Evolutionary conservation across 1,284 basidiomycete species (phyloP).

Genomic region (Schizophyllum commune): DNA sequence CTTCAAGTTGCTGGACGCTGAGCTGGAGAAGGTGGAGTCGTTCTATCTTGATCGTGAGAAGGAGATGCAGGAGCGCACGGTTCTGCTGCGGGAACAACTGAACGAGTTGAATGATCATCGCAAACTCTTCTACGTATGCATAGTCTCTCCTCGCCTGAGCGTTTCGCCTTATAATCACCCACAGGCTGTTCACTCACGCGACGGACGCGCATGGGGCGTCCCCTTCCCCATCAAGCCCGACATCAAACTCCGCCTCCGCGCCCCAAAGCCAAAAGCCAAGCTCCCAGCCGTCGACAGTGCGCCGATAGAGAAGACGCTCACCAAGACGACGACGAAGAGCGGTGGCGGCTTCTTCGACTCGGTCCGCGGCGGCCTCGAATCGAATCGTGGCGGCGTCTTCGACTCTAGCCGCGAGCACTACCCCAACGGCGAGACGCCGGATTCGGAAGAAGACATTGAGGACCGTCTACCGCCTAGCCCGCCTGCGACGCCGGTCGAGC

Average conservation of each 20-base stretch:
- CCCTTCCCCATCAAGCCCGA: neutral
- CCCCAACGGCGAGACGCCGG: neutral
- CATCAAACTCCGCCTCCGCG: neutral
- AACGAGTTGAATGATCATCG: conserved; percentile 68
- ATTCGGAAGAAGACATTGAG: conserved; percentile 1
- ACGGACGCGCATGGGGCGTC: neutral
- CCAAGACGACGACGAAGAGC: neutral
- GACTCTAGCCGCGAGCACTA: neutral
- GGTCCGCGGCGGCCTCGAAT: too few relatives aligned
- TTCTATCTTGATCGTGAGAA: conserved; percentile 76
- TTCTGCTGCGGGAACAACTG: conserved; percentile 60
- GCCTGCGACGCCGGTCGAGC: neutral
- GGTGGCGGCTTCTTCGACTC: too few relatives aligned
- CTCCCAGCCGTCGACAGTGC: neutral
- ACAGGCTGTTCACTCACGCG: neutral
- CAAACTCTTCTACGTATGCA: conserved; percentile 53
- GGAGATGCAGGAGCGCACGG: conserved; percentile 52
- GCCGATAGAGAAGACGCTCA: neutral
- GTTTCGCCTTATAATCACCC: neutral
- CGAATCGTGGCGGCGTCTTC: too few relatives aligned
- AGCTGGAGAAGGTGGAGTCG: conserved; percentile 76
- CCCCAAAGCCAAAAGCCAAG: neutral
- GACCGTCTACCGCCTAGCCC: neutral
- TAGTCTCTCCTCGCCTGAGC: too few relatives aligned
- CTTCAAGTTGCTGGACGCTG: conserved; percentile 65